Percentiles rank a stretch among this genome's conserved stretches.
phyloP scores from a whole-genome alignment of 805 yeast genomes.

The Vanderwaltozyma verrucispora region DNA sequence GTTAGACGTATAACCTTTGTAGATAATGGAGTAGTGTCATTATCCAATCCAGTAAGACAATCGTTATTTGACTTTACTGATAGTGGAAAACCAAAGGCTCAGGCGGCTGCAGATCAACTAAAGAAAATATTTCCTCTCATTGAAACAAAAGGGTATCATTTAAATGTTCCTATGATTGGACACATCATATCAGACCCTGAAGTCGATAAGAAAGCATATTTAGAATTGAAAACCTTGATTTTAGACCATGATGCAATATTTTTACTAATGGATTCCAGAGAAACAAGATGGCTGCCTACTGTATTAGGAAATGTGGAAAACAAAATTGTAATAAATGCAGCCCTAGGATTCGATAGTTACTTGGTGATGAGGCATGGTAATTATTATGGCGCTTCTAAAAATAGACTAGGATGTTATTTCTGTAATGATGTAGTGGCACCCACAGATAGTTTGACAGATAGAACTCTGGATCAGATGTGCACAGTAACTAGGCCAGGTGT shows the following conservation, averaged over 20 bases:
- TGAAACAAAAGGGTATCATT: conserved; percentile 44
- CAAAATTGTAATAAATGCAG: conserved; percentile 82
- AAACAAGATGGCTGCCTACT: conserved; percentile 96
- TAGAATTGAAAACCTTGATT: conserved; percentile 42
- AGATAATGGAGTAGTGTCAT: conserved; percentile 82
- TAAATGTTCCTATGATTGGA: conserved; percentile 95
- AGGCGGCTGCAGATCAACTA: conserved; percentile 63
- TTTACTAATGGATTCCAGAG: conserved; percentile 87
- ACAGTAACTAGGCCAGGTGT: conserved; percentile 97
- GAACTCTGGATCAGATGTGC: conserved; percentile 96
- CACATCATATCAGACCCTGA: conserved; percentile 61
- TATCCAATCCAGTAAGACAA: conserved; percentile 92
- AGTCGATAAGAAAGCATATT: conserved; percentile 41
- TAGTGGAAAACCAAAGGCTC: conserved; percentile 74
- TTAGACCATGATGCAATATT: conserved; percentile 66
- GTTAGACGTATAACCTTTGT: conserved; percentile 76
- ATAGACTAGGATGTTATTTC: conserved; percentile 79
- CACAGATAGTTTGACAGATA: conserved; percentile 70
- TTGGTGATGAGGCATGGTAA: conserved; percentile 91
- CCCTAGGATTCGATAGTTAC: conserved; percentile 89
- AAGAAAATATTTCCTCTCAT: conserved; percentile 73
- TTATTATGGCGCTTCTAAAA: conserved; percentile 16
- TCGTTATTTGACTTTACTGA: conserved; percentile 79
- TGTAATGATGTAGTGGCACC: conserved; percentile 97
- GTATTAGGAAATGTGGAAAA: conserved; percentile 55